Evolutionary conservation across 371 early-diverging fungal species (phyloP), one percentile per base, ranked within the genome.

Genomic region (Haplosporangium sp.): DNA sequence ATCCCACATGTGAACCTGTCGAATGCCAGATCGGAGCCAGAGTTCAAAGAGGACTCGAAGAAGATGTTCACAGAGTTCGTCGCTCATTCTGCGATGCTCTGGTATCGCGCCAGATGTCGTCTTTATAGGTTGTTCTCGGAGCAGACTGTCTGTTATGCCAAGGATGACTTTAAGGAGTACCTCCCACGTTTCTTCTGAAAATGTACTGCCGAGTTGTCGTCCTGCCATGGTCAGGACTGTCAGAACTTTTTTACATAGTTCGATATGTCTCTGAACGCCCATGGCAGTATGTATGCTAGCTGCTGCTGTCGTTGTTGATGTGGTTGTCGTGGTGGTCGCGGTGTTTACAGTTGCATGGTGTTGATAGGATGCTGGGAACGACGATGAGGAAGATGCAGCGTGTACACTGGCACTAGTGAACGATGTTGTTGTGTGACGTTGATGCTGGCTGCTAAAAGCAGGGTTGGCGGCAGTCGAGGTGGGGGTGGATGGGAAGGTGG

Each of bases 1-100:
- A 61, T 91, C 86, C 93, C 93, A 94, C 90, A 94, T 90, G 53
- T 90, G 90, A 2, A 90, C 87, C 56, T 88, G 79, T 59, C 81
- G 84, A 20, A 85, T 87, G 18, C 80, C 82, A 41, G 93, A 92
- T 41, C 92, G 73, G 52, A 94, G 77, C 94, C 94, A 94, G 48
- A 92, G 71, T 61, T 94, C 93, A 76, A 92, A 86, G 29, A 93
- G 80, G 12, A 92, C 93, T 67, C 89, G 72, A 1, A 93, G 76
- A 46, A 95, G 66, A 72, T 84, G 84, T 64, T 92, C 93, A 63
- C 92, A 92, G 42, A 95, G 81, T 62, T 90, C 89, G 73, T 93
- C 94, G 20, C 87, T 92, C 92, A 94, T 92, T 59, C 83, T 84
- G 11, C 62, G 73, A 11, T 87, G 84, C 43, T 84, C 86, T 36